Conservation (phyloP, 2,329 filamentous ascomycete genomes). For the Helminthosporium solani region DNA sequence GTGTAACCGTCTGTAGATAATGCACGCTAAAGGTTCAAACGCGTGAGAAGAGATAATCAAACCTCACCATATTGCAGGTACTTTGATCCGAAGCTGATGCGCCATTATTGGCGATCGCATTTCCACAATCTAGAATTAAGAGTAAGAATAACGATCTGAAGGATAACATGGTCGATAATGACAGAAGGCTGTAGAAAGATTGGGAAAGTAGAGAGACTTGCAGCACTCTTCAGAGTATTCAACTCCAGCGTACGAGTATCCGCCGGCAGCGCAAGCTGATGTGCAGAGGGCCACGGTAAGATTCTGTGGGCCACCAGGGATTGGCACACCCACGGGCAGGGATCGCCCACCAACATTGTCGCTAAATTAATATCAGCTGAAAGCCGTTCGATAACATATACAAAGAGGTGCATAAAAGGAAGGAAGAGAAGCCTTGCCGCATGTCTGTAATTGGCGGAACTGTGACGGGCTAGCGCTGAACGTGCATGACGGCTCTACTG, state of each 20-base stretch:
- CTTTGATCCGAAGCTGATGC: slow-evolving; percentile 3
- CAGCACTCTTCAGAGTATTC: slow-evolving; percentile 24
- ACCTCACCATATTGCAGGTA: slow-evolving; percentile 41
- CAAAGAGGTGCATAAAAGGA: slow-evolving; percentile 1
- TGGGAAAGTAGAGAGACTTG: slow-evolving; percentile 10
- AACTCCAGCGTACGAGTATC: slow-evolving; percentile 20
- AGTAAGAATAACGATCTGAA: slow-evolving; percentile 6
- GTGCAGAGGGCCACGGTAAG: slow-evolving; percentile 21
- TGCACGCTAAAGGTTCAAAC: neutral
- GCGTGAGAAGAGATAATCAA: neutral
- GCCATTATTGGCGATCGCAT: slow-evolving; percentile 16
- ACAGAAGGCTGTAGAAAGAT: slow-evolving; percentile 5
- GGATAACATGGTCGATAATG: slow-evolving; percentile 2
- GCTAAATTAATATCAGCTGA: slow-evolving; percentile 16
- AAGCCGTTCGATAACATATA: slow-evolving; percentile 1
- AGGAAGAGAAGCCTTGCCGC: slow-evolving; percentile 2
- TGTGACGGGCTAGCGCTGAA: neutral
- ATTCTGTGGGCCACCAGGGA: slow-evolving; percentile 8
- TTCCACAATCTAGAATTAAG: slow-evolving; percentile 18
- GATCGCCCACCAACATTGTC: slow-evolving; percentile 11
- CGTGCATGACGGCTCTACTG: too few species aligned
- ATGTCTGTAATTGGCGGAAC: slow-evolving; percentile 2
- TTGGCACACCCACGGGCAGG: slow-evolving; percentile 9
- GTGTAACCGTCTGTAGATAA: neutral
- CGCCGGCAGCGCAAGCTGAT: slow-evolving; percentile 14